Base-by-base conservation (phyloP, 805 yeast species). In the Tetrapisispora taiwanensis region DNA sequence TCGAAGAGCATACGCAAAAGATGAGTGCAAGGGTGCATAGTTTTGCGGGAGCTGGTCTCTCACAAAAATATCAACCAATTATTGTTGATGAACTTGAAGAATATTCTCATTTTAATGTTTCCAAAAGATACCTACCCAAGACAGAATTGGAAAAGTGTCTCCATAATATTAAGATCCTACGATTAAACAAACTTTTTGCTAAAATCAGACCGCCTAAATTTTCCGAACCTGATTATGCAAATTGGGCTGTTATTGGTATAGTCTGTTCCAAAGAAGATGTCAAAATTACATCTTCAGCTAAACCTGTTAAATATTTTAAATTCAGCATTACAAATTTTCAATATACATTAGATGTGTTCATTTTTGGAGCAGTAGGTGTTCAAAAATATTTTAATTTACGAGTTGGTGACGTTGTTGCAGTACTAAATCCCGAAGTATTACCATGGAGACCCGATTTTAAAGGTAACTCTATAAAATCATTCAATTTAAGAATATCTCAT, bases 221-320 rank as follows among this genome's bases (percentile, higher is more conserved):
- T 55, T 58, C 63, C 6, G 83, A 83, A 39, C 95, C 95, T 0
- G 63, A 65, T 30, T 80, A 81, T 53, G 63, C 81, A 3, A 88
- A 89, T 56, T 88, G 87, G 83, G 80, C 81, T n/a, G 73, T 79
- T 1, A 54, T 81, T n/a, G 97, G 95, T 1, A 69, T 84, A 2
- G 67, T 89, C 0, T 66, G 77, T 4, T 55, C 59, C 18, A 87
- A 87, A 54, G 66, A 78, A 4, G 75, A 69, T 7, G 70, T 81
- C 3, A 69, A 71, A 49, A 59, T 65, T 4, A 67, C 84, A 0
- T 50, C 69, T 13, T 56, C 64, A 24, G 65, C 55, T 4, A 62
- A 62, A 49, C 56, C 68, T n/a, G 64, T 69, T 13, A 81, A 79
- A 55, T 89, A 69, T 55, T 65, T 84, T 50, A 74, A 74, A 45